Evolutionary conservation across 768 basidiomycete genomes (phyloP).

Genomic region (Mycena rosella): DNA sequence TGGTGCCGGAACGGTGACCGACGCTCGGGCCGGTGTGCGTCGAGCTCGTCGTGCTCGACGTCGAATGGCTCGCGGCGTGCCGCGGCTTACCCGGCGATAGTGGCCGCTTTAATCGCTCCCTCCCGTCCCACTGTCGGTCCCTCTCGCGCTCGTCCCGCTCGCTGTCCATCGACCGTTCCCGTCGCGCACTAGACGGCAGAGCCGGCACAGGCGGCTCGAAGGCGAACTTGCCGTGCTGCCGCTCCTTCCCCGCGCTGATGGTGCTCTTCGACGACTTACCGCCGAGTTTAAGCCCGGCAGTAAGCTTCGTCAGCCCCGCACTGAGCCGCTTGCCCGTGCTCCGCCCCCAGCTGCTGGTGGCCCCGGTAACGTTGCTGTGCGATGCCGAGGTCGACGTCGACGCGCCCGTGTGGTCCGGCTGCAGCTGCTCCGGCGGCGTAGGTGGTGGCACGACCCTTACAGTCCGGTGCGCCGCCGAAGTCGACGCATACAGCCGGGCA

Average conservation of each 20-base stretch:
- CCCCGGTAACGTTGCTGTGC: constrained; percentile 43
- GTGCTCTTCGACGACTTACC: constrained; percentile 46
- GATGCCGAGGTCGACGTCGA: constrained; percentile 57
- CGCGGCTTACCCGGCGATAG: constrained; percentile 31
- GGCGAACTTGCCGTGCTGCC: constrained; percentile 71
- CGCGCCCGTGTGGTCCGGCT: constrained; percentile 54
- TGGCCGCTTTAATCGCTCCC: constrained; percentile 38
- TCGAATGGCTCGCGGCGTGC: constrained; percentile 31
- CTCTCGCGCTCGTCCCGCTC: constrained; percentile 35
- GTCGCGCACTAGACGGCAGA: constrained; percentile 44
- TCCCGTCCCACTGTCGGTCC: constrained; percentile 45
- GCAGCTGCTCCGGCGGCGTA: constrained; percentile 42
- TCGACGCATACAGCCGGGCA: constrained; percentile 32
- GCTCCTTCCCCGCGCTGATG: constrained; percentile 47
- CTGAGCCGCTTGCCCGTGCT: constrained; percentile 62
- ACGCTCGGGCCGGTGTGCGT: constrained; percentile 48
- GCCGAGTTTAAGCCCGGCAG: constrained; percentile 47
- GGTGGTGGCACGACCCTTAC: constrained; percentile 38
- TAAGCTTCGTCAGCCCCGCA: constrained; percentile 66
- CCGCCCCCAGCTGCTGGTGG: constrained; percentile 38
- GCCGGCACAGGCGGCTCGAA: constrained; percentile 79
- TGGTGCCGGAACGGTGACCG: constrained; percentile 61
- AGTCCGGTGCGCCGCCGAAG: constrained; percentile 31
- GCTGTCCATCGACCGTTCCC: constrained; percentile 30
- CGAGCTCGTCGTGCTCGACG: constrained; percentile 32